These are phyloP conservation scores for Hanseniaspora meyeri DNA, from an alignment of 805 yeast species.

Conservation along the genomic window DNA sequence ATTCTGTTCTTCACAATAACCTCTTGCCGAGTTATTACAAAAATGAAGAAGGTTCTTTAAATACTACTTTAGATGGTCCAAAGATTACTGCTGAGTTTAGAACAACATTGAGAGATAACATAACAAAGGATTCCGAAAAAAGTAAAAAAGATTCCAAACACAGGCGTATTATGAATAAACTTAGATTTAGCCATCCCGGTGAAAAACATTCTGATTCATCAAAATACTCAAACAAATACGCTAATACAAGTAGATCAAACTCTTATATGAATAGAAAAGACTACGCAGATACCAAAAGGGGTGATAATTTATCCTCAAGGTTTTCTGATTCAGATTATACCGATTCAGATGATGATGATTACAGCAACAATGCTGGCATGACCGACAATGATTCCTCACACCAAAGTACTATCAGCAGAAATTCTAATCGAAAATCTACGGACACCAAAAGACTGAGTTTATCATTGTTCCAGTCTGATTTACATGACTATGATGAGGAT, in stretches of 20 bases:
- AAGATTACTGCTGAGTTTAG: neutral
- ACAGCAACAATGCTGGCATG: neutral
- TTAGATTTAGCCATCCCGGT: neutral
- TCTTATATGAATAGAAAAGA: neutral
- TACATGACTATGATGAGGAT: neutral
- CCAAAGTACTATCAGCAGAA: neutral
- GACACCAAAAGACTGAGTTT: neutral
- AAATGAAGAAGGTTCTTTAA: slow-evolving; percentile 22
- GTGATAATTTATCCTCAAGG: neutral
- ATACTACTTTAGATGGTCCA: neutral
- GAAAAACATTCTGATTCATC: neutral
- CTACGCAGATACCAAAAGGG: neutral
- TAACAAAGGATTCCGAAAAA: neutral
- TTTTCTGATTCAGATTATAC: neutral
- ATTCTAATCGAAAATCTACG: too few species aligned
- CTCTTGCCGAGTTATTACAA: slow-evolving; percentile 6
- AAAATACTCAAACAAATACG: neutral
- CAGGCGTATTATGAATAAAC: neutral
- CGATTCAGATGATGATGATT: neutral
- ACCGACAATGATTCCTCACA: neutral
- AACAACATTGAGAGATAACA: slow-evolving; percentile 2
- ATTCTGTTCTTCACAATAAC: slow-evolving; percentile 1
- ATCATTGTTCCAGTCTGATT: neutral
- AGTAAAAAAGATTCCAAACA: neutral
- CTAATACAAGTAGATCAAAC: neutral